These are phyloP conservation scores for Magnusiomyces tetraspermus DNA, from an alignment of 1,139 yeast genomes.

Conservation along the genomic window DNA sequence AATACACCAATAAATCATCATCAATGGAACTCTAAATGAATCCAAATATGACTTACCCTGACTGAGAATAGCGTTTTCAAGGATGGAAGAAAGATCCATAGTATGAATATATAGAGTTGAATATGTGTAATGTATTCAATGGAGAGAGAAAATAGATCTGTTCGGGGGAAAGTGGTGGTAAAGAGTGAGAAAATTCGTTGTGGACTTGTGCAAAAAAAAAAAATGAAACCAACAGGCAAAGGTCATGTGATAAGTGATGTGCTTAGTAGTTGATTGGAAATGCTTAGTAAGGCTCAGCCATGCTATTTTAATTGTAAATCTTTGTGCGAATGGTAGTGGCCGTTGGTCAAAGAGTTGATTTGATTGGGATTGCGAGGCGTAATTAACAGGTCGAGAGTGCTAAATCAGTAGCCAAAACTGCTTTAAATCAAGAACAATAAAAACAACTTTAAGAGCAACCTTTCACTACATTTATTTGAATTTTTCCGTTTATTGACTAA, in stretches of 20 bases:
- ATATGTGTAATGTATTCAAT: too few relatives aligned
- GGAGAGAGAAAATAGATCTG: too few relatives aligned
- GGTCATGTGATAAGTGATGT: background rate
- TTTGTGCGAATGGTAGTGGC: constrained; percentile 13
- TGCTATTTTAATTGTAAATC: too few relatives aligned
- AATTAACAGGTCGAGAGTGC: too few relatives aligned
- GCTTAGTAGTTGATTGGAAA: constrained; percentile 25
- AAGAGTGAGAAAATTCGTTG: background rate
- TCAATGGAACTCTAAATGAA: background rate
- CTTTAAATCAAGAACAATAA: too few relatives aligned
- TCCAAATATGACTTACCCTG: constrained; percentile 13
- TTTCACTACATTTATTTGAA: too few relatives aligned
- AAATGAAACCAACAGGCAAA: background rate
- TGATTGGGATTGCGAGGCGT: too few relatives aligned
- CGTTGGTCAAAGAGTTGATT: background rate
- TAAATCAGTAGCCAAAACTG: too few relatives aligned
- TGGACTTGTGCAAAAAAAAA: background rate
- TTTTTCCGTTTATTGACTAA: too few relatives aligned
- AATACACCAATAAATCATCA: background rate
- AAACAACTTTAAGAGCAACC: too few relatives aligned
- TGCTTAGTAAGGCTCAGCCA: too few relatives aligned
- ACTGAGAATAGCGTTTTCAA: constrained; percentile 55
- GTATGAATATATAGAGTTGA: background rate
- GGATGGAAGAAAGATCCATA: constrained; percentile 63
- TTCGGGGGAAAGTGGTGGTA: background rate